phyloP scores from a whole-genome alignment of 805 yeast species.

The Candida vartiovaarae region DNA sequence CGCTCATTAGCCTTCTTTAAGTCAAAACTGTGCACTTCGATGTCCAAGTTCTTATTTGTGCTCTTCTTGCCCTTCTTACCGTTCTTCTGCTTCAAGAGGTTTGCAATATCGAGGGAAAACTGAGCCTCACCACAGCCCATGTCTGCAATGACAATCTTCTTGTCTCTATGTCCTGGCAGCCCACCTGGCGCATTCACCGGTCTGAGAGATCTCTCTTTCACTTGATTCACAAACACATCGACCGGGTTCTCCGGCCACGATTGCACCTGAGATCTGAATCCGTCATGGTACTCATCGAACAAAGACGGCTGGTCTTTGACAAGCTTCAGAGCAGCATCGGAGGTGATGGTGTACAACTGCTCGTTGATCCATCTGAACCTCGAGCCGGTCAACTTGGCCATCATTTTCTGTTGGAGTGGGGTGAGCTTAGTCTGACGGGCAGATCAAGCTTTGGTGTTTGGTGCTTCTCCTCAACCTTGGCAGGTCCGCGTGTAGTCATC shows the following conservation, averaged over 20 bases:
- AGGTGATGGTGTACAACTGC: conserved; percentile 82
- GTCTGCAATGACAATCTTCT: conserved; percentile 78
- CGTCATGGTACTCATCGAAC: conserved; percentile 92
- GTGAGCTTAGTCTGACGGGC: conserved; percentile 47
- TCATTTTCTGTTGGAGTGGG: conserved; percentile 91
- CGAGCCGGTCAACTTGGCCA: conserved; percentile 90
- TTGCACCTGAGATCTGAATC: conserved; percentile 91
- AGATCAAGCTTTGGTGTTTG: conserved; percentile 14
- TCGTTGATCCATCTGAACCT: conserved; percentile 98
- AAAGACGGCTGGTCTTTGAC: conserved; percentile 77
- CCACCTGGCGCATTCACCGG: conserved; percentile 96
- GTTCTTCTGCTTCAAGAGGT: conserved; percentile 34
- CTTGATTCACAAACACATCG: conserved; percentile 73
- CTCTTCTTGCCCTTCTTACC: conserved; percentile 25
- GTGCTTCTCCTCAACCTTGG: not conserved
- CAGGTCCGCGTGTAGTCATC: not conserved
- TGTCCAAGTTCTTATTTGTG: conserved; percentile 37
- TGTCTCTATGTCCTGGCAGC: conserved; percentile 56
- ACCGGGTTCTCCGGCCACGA: conserved; percentile 99
- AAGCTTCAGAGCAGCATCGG: conserved; percentile 67
- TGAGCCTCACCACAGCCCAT: conserved; percentile 99
- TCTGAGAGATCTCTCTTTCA: conserved; percentile 50
- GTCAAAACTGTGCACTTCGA: conserved; percentile 83
- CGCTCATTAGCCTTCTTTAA: conserved; percentile 81
- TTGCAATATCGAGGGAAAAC: conserved; percentile 58